Conservation (phyloP, 768 basidiomycete genomes). For the Gloeophyllum trabeum region DNA sequence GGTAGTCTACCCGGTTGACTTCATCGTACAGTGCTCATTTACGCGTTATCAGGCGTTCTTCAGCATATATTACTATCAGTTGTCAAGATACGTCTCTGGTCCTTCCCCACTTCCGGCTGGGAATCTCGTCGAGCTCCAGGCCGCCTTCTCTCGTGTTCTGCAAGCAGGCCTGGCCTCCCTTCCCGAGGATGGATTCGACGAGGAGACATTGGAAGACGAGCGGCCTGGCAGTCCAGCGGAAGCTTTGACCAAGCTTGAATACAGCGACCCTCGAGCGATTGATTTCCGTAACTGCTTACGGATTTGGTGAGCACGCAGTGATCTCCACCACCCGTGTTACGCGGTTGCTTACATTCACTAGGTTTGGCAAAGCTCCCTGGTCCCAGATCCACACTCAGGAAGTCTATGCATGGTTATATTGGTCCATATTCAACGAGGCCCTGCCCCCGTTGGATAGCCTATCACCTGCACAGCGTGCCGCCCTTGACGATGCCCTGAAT, state of each 20-base stretch:
- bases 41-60: constrained; percentile 40
- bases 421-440: constrained; percentile 67
- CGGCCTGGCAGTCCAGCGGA: constrained; percentile 26
- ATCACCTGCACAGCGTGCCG: constrained; percentile 29
- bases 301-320: background rate
- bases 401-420: constrained; percentile 68
- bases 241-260: constrained; percentile 36
- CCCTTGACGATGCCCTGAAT: constrained; percentile 49
- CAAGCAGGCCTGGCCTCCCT: constrained; percentile 52
- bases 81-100: constrained; percentile 35
- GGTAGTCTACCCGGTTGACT: too few species aligned
- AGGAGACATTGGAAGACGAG: background rate
- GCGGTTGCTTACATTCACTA: too few species aligned
- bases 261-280: constrained; percentile 50
- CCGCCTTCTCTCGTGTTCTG: constrained; percentile 49
- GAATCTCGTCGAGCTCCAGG: constrained; percentile 44
- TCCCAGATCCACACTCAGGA: constrained; percentile 52
- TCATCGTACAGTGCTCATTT: too few species aligned
- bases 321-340: too few species aligned
- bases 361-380: constrained; percentile 57
- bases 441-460: constrained; percentile 41
- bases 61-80: constrained; percentile 48
- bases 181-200: constrained; percentile 23
- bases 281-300: constrained; percentile 31
- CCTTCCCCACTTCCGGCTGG: constrained; percentile 32